Percentiles rank a stretch among this genome's conserved stretches.
These are phyloP conservation scores for Rhodotorula paludigena DNA, from an alignment of 768 basidiomycete genomes.

Conservation along the genomic window DNA sequence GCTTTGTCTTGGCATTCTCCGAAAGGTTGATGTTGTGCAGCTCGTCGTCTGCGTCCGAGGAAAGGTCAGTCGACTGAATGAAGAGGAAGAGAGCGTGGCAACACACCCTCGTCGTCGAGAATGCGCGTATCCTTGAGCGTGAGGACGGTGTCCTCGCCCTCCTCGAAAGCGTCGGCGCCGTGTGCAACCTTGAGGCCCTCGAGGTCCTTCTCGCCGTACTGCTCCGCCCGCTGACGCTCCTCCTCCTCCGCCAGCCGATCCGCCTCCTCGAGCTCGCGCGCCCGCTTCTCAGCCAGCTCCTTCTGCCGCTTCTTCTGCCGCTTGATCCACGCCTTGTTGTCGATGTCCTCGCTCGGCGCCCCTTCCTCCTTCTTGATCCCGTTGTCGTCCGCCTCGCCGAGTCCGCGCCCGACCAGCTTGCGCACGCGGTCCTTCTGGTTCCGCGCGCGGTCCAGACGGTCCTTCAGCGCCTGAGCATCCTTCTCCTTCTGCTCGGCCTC, in stretches of 20 bases:
- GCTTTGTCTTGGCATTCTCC: conserved; percentile 72
- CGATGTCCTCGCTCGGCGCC: conserved; percentile 50
- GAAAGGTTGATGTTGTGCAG: conserved; percentile 93
- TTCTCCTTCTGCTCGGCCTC: conserved; percentile 66
- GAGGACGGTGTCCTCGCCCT: conserved; percentile 90
- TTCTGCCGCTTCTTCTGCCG: conserved; percentile 83
- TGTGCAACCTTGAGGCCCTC: conserved; percentile 92
- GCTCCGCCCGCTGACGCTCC: conserved; percentile 10
- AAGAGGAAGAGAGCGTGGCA: not conserved
- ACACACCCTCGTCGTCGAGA: conserved; percentile 82
- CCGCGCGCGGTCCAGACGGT: conserved; percentile 78
- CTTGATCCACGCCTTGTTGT: conserved; percentile 86
- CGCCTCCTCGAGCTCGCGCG: conserved; percentile 60
- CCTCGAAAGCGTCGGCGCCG: conserved; percentile 83
- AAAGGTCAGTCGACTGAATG: conserved; percentile 8
- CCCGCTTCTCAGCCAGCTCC: conserved; percentile 59
- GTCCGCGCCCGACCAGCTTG: conserved; percentile 83
- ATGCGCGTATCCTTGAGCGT: conserved; percentile 94
- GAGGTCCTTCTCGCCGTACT: conserved; percentile 57
- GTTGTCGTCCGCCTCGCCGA: conserved; percentile 72
- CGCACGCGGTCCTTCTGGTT: conserved; percentile 88
- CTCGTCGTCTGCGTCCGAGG: conserved; percentile 72
- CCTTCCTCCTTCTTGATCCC: conserved; percentile 23
- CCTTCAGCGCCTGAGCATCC: conserved; percentile 71
- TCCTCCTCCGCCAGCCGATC: conserved; percentile 70